These are phyloP conservation scores for Elasticomyces elasticus DNA, from an alignment of 495 filamentous ascomycete genomes.

Conservation along the genomic window DNA sequence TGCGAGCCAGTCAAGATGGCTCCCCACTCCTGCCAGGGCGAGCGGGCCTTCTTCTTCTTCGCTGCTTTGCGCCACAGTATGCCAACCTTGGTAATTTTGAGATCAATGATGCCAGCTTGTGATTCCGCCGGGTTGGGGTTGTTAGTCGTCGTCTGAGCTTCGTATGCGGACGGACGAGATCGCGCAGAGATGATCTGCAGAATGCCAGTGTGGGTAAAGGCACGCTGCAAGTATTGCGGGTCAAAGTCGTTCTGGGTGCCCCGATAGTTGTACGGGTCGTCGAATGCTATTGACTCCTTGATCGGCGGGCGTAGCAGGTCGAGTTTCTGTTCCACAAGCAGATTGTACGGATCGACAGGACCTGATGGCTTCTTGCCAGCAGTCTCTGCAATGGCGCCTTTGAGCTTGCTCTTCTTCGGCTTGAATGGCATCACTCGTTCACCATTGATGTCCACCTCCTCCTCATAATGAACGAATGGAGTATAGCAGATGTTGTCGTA, in stretches of 20 bases:
- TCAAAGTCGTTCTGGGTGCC: constrained; percentile 66
- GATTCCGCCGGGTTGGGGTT: constrained; percentile 73
- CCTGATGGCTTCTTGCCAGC: constrained; percentile 59
- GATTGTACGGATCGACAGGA: constrained; percentile 86
- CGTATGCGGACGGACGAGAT: constrained; percentile 90
- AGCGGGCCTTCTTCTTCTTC: constrained; percentile 88
- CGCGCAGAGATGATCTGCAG: constrained; percentile 88
- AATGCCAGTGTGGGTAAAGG: constrained; percentile 81
- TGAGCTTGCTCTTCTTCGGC: constrained; percentile 56
- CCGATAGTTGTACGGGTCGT: constrained; percentile 83
- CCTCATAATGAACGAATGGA: constrained; percentile 92
- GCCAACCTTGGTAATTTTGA: constrained; percentile 94
- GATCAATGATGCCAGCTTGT: constrained; percentile 88
- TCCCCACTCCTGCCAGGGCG: constrained; percentile 98
- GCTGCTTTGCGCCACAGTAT: constrained; percentile 89
- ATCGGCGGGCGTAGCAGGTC: constrained; percentile 72
- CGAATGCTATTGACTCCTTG: constrained; percentile 82
- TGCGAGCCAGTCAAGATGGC: constrained; percentile 89
- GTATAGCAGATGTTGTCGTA: constrained; percentile 98
- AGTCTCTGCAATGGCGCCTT: constrained; percentile 55
- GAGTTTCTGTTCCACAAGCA: constrained; percentile 82
- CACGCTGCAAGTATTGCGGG: constrained; percentile 65
- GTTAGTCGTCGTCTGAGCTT: constrained; percentile 57
- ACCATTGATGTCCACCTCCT: constrained; percentile 71
- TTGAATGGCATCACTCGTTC: constrained; percentile 63